Percentiles rank a stretch among this genome's conserved stretches.
phyloP scores from a whole-genome alignment of 169 alveolate species.

The Miamiensis avidus region DNA sequence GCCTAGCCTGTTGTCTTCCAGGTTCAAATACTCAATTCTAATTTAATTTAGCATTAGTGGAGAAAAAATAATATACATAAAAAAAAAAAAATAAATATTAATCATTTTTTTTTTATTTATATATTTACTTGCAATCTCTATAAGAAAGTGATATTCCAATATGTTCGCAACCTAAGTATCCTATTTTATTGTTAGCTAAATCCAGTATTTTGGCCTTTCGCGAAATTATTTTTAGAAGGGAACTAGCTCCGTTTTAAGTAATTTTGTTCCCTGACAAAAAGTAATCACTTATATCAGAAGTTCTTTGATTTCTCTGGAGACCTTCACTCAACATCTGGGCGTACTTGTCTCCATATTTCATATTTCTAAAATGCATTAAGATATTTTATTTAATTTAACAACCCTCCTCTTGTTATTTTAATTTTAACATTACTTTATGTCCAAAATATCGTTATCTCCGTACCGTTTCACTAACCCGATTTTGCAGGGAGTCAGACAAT shows the following conservation, averaged over 20 bases:
- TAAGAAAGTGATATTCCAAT: slow-evolving; percentile 7
- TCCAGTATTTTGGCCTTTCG: slow-evolving; percentile 26
- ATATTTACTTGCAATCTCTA: slow-evolving; percentile 26
- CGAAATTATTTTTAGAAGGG: slow-evolving; percentile 20
- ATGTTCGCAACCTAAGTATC: slow-evolving; percentile 28
- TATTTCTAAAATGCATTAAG: background rate
- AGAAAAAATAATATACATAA: background rate
- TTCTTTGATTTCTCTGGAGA: slow-evolving; percentile 1
- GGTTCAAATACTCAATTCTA: slow-evolving; percentile 28
- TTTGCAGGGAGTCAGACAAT: background rate
- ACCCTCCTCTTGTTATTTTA: background rate
- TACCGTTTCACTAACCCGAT: slow-evolving; percentile 1
- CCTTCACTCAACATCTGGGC: slow-evolving; percentile 43
- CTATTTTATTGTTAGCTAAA: slow-evolving; percentile 31
- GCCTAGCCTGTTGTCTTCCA: slow-evolving; percentile 37
- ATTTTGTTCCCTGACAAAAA: slow-evolving; percentile 30
- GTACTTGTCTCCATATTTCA: slow-evolving; percentile 37
- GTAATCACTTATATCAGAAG: slow-evolving; percentile 19
- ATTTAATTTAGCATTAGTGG: too few species aligned
- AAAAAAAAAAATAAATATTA: background rate
- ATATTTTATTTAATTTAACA: background rate
- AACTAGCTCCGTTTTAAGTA: slow-evolving; percentile 20
- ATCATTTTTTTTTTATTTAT: background rate
- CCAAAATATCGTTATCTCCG: slow-evolving; percentile 22
- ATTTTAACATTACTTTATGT: background rate